These are phyloP conservation scores for Aureobasidium sp. DNA, from an alignment of 2,329 filamentous ascomycete genomes.

Conservation along the genomic window DNA sequence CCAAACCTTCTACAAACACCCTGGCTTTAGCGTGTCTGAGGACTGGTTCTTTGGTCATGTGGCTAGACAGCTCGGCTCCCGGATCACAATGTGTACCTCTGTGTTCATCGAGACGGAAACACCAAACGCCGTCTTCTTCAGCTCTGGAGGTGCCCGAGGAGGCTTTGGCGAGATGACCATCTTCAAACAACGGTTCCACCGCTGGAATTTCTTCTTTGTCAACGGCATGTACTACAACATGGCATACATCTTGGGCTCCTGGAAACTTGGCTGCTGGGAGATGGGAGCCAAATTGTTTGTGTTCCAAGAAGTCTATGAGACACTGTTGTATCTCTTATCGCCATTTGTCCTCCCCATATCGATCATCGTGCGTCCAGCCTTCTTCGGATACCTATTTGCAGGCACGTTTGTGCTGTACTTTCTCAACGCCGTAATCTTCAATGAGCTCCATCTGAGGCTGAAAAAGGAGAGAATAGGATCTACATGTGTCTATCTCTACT, in stretches of 20 bases:
- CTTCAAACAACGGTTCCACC: slow-evolving; percentile 44
- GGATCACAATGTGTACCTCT: slow-evolving; percentile 44
- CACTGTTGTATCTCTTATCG: slow-evolving; percentile 39
- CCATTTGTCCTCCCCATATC: slow-evolving; percentile 42
- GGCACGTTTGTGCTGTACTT: slow-evolving; percentile 38
- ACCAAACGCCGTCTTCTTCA: slow-evolving; percentile 38
- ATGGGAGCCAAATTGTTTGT: slow-evolving; percentile 46
- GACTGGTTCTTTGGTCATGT: slow-evolving; percentile 49
- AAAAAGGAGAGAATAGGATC: slow-evolving; percentile 39
- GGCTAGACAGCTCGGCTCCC: slow-evolving; percentile 37
- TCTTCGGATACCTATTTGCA: slow-evolving; percentile 34
- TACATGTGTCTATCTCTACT: slow-evolving; percentile 35
- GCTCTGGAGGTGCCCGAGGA: slow-evolving; percentile 35
- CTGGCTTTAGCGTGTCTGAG: slow-evolving; percentile 44
- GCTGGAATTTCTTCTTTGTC: slow-evolving; percentile 49
- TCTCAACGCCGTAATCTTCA: slow-evolving; percentile 41
- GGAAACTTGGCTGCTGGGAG: slow-evolving; percentile 45
- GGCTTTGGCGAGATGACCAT: slow-evolving; percentile 49
- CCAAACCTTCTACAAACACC: slow-evolving; percentile 42
- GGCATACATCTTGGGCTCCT: slow-evolving; percentile 40
- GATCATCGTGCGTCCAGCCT: slow-evolving; percentile 36
- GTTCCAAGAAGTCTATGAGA: slow-evolving; percentile 44
- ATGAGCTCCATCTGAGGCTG: slow-evolving; percentile 41
- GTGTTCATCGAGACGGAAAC: slow-evolving; percentile 48
- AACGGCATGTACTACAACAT: slow-evolving; percentile 44